These are phyloP conservation scores for Aspergillus sergii DNA, from an alignment of 2,329 filamentous ascomycete genomes.

Conservation along the genomic window DNA sequence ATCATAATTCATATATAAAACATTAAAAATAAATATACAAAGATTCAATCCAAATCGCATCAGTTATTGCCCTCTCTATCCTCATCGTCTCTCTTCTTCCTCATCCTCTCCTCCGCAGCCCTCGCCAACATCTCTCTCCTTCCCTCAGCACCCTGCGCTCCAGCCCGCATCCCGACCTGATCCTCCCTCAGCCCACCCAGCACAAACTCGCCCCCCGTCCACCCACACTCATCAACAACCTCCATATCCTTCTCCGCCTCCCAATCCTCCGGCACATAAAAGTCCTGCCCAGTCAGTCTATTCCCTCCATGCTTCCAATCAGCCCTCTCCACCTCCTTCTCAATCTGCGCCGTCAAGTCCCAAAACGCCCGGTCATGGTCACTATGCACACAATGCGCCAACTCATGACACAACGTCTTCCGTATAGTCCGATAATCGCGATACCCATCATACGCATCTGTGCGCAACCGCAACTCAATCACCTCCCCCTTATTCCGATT, in stretches of 20 bases:
- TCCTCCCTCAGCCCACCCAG: constrained; percentile 59
- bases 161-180: constrained; percentile 36
- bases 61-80: constrained; percentile 29
- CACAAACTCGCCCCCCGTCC: constrained; percentile 78
- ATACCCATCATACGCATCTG: constrained; percentile 92
- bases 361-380: constrained; percentile 88
- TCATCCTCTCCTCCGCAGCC: constrained; percentile 70
- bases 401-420: constrained; percentile 90
- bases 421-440: constrained; percentile 89
- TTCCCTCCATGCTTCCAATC: constrained; percentile 77
- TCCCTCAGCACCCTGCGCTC: constrained; percentile 53
- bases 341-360: constrained; percentile 83
- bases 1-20: constrained; percentile 5
- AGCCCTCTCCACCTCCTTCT: constrained; percentile 77
- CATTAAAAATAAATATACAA: background rate
- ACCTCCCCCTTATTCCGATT: constrained; percentile 88
- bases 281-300: constrained; percentile 62
- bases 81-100: constrained; percentile 51
- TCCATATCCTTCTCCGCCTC: constrained; percentile 55
- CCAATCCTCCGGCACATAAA: constrained; percentile 61
- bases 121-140: constrained; percentile 74
- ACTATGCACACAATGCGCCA: constrained; percentile 86
- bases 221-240: constrained; percentile 70
- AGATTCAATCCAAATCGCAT: background rate
- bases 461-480: constrained; percentile 87